These are phyloP conservation scores for Leishmania arabica DNA, from an alignment of 208 protist genomes.

Conservation along the genomic window DNA sequence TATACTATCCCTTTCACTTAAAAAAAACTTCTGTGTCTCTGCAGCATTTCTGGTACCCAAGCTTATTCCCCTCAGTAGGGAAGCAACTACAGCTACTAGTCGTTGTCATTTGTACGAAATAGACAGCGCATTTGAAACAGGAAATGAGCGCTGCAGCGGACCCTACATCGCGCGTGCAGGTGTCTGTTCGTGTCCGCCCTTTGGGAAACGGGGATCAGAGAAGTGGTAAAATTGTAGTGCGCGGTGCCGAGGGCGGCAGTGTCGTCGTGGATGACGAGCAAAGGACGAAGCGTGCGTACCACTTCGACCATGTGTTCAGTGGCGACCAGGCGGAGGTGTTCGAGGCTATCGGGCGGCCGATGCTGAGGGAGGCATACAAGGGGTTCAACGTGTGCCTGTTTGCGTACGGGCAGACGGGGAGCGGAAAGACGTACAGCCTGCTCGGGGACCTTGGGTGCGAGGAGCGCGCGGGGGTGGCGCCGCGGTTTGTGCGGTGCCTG, in stretches of 20 bases:
- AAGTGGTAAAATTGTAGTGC: slow-evolving; percentile 23
- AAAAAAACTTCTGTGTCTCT: neutral
- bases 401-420: slow-evolving; percentile 83
- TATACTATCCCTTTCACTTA: neutral
- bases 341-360: slow-evolving; percentile 70
- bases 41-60: neutral
- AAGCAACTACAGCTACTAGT: neutral
- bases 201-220: slow-evolving; percentile 17
- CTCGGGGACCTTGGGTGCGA: slow-evolving; percentile 53
- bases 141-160: neutral
- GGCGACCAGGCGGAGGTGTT: slow-evolving; percentile 63
- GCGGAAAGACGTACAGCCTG: slow-evolving; percentile 77
- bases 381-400: slow-evolving; percentile 87
- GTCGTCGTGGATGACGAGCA: slow-evolving; percentile 32
- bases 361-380: slow-evolving; percentile 83
- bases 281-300: slow-evolving; percentile 28
- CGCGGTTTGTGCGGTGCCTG: slow-evolving; percentile 41
- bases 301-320: slow-evolving; percentile 53
- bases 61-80: neutral
- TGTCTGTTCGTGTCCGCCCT: slow-evolving; percentile 34
- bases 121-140: neutral
- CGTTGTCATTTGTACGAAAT: neutral
- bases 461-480: slow-evolving; percentile 38
- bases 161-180: slow-evolving; percentile 28
- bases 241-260: neutral